Evolutionary conservation across 202 grass and related monocot species (phyloP).

Genomic region (Brachypodium distachyon): DNA sequence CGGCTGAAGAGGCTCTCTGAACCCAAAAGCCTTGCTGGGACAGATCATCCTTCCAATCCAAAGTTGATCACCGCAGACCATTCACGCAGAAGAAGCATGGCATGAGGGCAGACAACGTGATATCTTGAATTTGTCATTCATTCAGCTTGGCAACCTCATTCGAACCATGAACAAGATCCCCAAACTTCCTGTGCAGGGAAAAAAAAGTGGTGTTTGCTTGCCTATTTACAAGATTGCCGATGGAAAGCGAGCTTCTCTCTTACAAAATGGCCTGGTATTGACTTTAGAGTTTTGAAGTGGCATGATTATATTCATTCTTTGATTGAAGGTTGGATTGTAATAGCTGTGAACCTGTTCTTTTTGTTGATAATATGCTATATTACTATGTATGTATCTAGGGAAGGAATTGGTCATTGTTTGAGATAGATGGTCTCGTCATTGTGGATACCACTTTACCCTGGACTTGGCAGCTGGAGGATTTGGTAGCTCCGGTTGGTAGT

Average conservation of each 20-base stretch:
- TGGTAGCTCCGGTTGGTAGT: too few relatives aligned
- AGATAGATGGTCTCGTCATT: too few relatives aligned
- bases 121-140: conserved; percentile 20
- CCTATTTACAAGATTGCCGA: not conserved
- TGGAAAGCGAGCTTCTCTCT: not conserved
- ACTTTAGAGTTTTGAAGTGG: conserved; percentile 4
- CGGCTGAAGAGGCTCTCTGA: conserved; percentile 66
- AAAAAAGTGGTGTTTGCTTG: not conserved
- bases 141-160: conserved; percentile 17
- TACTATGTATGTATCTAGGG: not conserved
- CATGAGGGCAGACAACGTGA: not conserved
- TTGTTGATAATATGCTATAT: not conserved
- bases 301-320: conserved; percentile 33
- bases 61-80: conserved; percentile 17
- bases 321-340: conserved; percentile 16
- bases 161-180: conserved; percentile 4
- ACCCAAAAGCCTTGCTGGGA: conserved; percentile 37
- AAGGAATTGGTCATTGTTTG: too few relatives aligned
- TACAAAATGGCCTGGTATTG: not conserved
- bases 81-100: conserved; percentile 34
- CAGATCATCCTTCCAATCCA: not conserved
- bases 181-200: conserved; percentile 13
- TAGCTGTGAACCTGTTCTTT: conserved; percentile 16
- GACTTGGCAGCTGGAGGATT: too few relatives aligned
- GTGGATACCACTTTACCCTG: too few relatives aligned